Percentiles rank a stretch among this genome's conserved stretches.
These are phyloP conservation scores for Umbilicus rupestris DNA, from an alignment of 164 flowering plant species.

Conservation along the genomic window DNA sequence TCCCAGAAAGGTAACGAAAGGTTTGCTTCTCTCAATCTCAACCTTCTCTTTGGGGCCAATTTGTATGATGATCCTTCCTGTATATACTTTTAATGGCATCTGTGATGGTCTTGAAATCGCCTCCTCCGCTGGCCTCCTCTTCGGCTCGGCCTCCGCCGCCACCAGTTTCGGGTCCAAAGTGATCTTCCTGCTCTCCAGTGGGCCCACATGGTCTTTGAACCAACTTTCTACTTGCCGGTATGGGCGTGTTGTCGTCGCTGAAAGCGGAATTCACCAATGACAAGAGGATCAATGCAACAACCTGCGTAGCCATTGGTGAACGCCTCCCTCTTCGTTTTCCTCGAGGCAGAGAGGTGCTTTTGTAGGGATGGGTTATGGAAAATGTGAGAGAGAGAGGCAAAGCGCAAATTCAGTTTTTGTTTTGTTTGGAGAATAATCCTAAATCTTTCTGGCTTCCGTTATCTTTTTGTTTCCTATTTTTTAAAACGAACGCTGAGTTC, in stretches of 20 bases:
- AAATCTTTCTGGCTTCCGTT: too few species aligned
- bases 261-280: too few species aligned
- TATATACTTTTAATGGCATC: constrained; percentile 44
- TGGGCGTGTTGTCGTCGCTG: constrained; percentile 2
- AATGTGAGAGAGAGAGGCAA: too few species aligned
- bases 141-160: constrained; percentile 24
- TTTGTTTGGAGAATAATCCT: too few species aligned
- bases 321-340: too few species aligned
- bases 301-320: too few species aligned
- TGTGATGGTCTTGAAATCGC: constrained; percentile 44
- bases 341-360: too few species aligned
- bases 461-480: too few species aligned
- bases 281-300: too few species aligned
- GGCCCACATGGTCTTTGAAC: constrained; percentile 14
- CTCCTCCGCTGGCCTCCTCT: constrained; percentile 31
- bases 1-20: constrained; percentile 46
- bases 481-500: too few species aligned
- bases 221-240: constrained; percentile 17
- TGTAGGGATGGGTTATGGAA: too few species aligned
- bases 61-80: constrained; percentile 23
- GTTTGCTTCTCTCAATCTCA: constrained; percentile 24
- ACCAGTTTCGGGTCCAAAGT: constrained; percentile 26
- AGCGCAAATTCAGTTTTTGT: too few species aligned
- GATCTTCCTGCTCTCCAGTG: background rate
- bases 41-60: constrained; percentile 46